A percentile compares a stretch with the other conserved stretches of the same genome.
These are phyloP conservation scores for Phanerochaete carnosa DNA, from an alignment of 768 basidiomycete genomes.

Conservation along the genomic window DNA sequence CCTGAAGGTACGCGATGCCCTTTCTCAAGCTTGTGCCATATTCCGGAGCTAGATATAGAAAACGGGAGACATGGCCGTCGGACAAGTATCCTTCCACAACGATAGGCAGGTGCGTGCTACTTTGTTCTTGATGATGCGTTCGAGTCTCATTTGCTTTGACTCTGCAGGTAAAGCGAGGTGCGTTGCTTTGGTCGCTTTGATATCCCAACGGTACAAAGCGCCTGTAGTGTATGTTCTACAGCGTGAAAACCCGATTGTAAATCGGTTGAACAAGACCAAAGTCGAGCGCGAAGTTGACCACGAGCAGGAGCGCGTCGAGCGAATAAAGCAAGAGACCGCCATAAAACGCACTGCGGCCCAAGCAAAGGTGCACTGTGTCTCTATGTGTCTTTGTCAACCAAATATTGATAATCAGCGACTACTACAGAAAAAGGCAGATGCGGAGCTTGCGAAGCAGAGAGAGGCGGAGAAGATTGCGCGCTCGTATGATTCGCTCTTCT, in stretches of 20 bases:
- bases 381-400: neutral
- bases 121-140: neutral
- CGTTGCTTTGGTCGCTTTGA: neutral
- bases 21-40: neutral
- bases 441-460: conserved; percentile 67
- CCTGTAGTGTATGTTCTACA: conserved; percentile 66
- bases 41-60: conserved; percentile 50
- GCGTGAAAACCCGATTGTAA: conserved; percentile 87
- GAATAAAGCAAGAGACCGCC: conserved; percentile 74
- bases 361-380: conserved; percentile 51
- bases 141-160: neutral
- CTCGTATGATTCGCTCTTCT: conserved; percentile 83
- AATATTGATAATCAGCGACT: neutral
- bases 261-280: conserved; percentile 93
- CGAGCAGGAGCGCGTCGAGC: conserved; percentile 81
- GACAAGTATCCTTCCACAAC: conserved; percentile 91
- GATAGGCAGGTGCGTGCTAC: conserved; percentile 67
- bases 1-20: conserved; percentile 63
- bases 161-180: conserved; percentile 76
- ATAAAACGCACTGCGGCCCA: conserved; percentile 56
- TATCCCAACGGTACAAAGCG: neutral
- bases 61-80: conserved; percentile 97
- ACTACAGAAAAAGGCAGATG: conserved; percentile 74
- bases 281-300: conserved; percentile 82
- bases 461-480: conserved; percentile 85